A percentile compares a stretch with the other conserved stretches of the same genome.
Evolutionary conservation across 768 basidiomycete species (phyloP).

Genomic region (Rubroboletus pulcherrimus): DNA sequence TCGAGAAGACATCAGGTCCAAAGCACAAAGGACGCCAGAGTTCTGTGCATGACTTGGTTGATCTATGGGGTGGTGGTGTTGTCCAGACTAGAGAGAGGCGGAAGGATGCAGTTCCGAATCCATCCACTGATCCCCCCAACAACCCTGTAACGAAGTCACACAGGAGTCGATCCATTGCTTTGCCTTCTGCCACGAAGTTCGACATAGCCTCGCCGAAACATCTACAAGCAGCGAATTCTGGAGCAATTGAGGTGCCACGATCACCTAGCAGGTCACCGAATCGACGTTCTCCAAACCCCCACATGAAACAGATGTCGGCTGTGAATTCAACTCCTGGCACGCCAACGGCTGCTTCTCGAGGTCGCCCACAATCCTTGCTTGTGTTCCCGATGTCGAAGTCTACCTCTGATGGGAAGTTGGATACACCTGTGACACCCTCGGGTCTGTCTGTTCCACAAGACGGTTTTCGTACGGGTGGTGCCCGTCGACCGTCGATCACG

Average conservation of each 20-base stretch:
- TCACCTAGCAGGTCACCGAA: slow-evolving; percentile 31
- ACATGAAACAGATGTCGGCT: slow-evolving; percentile 31
- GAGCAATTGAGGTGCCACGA: slow-evolving; percentile 17
- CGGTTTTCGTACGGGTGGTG: slow-evolving; percentile 34
- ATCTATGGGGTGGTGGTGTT: slow-evolving; percentile 66
- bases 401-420: slow-evolving; percentile 38
- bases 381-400: slow-evolving; percentile 51
- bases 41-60: slow-evolving; percentile 81
- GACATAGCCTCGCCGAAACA: slow-evolving; percentile 25
- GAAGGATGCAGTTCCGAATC: slow-evolving; percentile 18
- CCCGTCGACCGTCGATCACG: slow-evolving; percentile 74
- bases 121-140: slow-evolving; percentile 15
- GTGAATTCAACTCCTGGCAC: slow-evolving; percentile 19
- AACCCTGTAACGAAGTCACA: slow-evolving; percentile 15
- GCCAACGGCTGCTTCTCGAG: slow-evolving; percentile 39
- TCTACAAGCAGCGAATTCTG: slow-evolving; percentile 18
- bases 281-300: slow-evolving; percentile 26
- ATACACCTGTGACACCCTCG: slow-evolving; percentile 31
- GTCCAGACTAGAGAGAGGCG: slow-evolving; percentile 42
- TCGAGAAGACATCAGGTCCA: slow-evolving; percentile 24
- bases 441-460: slow-evolving; percentile 48
- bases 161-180: slow-evolving; percentile 21
- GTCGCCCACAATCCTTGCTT: slow-evolving; percentile 82
- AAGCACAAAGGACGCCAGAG: slow-evolving; percentile 57
- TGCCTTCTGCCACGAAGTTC: slow-evolving; percentile 18